phyloP scores from a whole-genome alignment of 306 rosid genomes.

The Prunus campanulata region DNA sequence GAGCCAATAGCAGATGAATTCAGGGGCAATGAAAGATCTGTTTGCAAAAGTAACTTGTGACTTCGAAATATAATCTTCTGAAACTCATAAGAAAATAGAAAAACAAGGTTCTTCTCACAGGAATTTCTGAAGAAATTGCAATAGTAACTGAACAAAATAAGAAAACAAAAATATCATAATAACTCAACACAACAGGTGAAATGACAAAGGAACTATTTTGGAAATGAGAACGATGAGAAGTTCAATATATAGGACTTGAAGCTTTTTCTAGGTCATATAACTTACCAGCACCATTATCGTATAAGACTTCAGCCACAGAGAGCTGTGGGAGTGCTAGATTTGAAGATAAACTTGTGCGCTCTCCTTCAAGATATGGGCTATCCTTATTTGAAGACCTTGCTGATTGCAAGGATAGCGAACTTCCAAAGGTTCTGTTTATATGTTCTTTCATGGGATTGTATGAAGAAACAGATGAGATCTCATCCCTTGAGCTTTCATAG shows the following conservation, averaged over 20 bases:
- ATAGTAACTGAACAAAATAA: neutral
- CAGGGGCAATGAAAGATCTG: slow-evolving; percentile 61
- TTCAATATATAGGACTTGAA: slow-evolving; percentile 12
- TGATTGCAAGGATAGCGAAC: slow-evolving; percentile 78
- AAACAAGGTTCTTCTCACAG: slow-evolving; percentile 1
- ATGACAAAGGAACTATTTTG: slow-evolving; percentile 15
- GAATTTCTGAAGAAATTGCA: neutral
- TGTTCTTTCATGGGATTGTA: slow-evolving; percentile 72
- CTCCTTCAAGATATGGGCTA: slow-evolving; percentile 50
- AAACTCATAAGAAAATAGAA: slow-evolving; percentile 9
- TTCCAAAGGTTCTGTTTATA: slow-evolving; percentile 68
- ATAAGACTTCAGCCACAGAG: slow-evolving; percentile 73
- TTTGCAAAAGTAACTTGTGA: slow-evolving; percentile 30
- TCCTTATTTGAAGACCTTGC: slow-evolving; percentile 67
- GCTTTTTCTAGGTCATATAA: slow-evolving; percentile 17
- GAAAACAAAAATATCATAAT: neutral
- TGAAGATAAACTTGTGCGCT: slow-evolving; percentile 70
- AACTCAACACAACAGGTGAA: neutral
- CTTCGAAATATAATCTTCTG: slow-evolving; percentile 28
- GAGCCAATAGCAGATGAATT: slow-evolving; percentile 50
- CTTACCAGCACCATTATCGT: slow-evolving; percentile 67
- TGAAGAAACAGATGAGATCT: slow-evolving; percentile 91
- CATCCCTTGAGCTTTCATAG: slow-evolving; percentile 94
- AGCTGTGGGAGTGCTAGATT: slow-evolving; percentile 62
- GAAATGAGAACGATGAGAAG: neutral